Evolutionary conservation across 306 rosid genomes (phyloP).

Genomic region (Glycine latifolia): DNA sequence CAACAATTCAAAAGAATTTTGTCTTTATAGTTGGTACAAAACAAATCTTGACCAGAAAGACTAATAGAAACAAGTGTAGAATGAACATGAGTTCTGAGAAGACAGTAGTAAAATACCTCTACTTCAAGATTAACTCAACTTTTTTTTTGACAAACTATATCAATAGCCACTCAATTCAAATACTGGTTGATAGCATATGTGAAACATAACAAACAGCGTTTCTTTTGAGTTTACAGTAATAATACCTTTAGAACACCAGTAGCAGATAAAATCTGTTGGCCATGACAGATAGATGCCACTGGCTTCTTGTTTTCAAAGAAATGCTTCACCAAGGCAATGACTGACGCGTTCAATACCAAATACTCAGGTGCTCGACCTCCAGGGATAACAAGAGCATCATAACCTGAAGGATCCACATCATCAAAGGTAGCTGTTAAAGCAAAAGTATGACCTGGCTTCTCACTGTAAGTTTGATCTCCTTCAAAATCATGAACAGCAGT

Average conservation of each 20-base stretch:
- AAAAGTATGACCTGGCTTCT: conserved; percentile 81
- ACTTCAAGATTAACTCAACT: neutral
- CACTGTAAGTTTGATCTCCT: conserved; percentile 89
- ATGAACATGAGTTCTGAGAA: neutral
- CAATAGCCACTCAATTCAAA: neutral
- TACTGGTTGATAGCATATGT: neutral
- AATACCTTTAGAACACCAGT: conserved; percentile 85
- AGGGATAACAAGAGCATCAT: conserved; percentile 65
- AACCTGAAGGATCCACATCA: conserved; percentile 63
- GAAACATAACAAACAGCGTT: conserved; percentile 11
- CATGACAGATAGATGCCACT: conserved; percentile 61
- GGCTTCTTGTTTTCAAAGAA: conserved; percentile 58
- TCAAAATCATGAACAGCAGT: conserved; percentile 92
- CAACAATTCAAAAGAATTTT: conserved; percentile 17
- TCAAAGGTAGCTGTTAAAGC: conserved; percentile 69
- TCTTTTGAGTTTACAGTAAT: neutral
- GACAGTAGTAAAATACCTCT: conserved; percentile 5
- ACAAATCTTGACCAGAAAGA: conserved; percentile 15
- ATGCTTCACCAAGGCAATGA: conserved; percentile 52
- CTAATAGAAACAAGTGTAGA: neutral
- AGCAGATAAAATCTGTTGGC: conserved; percentile 86
- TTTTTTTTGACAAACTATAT: neutral
- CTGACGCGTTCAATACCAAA: conserved; percentile 51
- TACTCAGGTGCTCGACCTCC: conserved; percentile 59
- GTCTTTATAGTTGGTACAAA: neutral